Evolutionary conservation across 805 yeast species (phyloP).

Genomic region (Monosporozyma siamensis): DNA sequence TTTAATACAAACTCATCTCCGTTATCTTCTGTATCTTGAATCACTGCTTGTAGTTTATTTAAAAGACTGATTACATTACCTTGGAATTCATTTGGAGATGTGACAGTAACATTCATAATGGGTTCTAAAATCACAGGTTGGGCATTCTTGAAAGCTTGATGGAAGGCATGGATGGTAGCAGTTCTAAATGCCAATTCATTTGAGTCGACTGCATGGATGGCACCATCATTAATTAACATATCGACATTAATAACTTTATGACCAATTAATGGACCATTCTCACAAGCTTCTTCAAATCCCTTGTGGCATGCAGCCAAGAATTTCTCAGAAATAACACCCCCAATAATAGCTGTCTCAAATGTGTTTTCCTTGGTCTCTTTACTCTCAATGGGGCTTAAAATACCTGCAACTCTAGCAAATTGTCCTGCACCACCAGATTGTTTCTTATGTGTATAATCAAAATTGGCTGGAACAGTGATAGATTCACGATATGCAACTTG

Average conservation of each 20-base stretch:
- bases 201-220: conserved; percentile 93
- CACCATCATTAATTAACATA: conserved; percentile 95
- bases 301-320: conserved; percentile 87
- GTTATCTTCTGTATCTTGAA: conserved; percentile 87
- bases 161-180: conserved; percentile 87
- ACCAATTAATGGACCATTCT: conserved; percentile 94
- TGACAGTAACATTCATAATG: conserved; percentile 84
- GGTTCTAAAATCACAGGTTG: conserved; percentile 91
- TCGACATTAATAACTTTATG: conserved; percentile 86
- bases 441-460: conserved; percentile 93
- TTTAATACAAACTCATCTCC: conserved; percentile 87
- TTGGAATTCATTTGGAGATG: conserved; percentile 96
- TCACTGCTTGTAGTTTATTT: conserved; percentile 87
- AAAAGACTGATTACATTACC: conserved; percentile 83
- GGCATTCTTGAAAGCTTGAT: conserved; percentile 76
- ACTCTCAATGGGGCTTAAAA: conserved; percentile 48
- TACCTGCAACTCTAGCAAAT: conserved; percentile 92
- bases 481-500: conserved; percentile 98
- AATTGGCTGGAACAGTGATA: conserved; percentile 57
- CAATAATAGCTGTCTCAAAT: conserved; percentile 82
- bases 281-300: conserved; percentile 91
- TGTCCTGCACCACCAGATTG: conserved; percentile 99
- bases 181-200: conserved; percentile 91
- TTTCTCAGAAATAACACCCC: conserved; percentile 95
- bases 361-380: conserved; percentile 6